Conservation (phyloP, 1,284 basidiomycete species). For the Ganoderma sinense region DNA sequence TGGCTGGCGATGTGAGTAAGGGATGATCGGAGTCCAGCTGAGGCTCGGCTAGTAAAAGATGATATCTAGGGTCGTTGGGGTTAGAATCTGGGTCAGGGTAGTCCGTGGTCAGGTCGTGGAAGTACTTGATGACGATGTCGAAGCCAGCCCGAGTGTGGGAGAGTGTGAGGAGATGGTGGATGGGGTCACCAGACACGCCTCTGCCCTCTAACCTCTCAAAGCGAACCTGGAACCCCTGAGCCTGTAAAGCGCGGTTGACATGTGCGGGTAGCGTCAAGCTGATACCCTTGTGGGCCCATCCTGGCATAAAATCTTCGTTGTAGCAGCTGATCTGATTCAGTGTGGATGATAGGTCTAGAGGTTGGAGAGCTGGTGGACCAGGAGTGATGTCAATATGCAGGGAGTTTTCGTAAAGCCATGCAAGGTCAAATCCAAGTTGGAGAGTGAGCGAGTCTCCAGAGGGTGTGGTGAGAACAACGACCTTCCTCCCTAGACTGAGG, state of each 20-base stretch:
- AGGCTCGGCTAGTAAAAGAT: too few relatives aligned
- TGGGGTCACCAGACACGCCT: too few relatives aligned
- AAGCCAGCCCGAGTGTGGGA: neutral
- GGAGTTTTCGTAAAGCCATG: neutral
- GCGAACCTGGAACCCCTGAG: neutral
- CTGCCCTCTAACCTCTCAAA: neutral
- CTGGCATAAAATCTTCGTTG: neutral
- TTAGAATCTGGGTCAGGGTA: too few relatives aligned
- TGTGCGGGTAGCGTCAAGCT: neutral
- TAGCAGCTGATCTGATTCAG: neutral
- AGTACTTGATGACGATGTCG: neutral
- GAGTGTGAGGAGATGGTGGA: neutral
- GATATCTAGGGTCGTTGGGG: too few relatives aligned
- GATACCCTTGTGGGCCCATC: neutral
- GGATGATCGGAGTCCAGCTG: too few relatives aligned
- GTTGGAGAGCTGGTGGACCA: neutral
- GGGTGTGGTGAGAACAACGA: neutral
- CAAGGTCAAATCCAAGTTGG: neutral
- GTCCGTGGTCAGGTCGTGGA: neutral
- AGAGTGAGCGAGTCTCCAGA: neutral
- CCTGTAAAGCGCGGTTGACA: neutral
- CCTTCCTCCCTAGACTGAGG: too few relatives aligned
- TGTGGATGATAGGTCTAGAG: neutral
- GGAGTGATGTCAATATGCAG: neutral
- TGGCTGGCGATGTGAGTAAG: too few relatives aligned